Evolutionary conservation across 805 yeast genomes (phyloP).

Genomic region (Candida tibetensis): DNA sequence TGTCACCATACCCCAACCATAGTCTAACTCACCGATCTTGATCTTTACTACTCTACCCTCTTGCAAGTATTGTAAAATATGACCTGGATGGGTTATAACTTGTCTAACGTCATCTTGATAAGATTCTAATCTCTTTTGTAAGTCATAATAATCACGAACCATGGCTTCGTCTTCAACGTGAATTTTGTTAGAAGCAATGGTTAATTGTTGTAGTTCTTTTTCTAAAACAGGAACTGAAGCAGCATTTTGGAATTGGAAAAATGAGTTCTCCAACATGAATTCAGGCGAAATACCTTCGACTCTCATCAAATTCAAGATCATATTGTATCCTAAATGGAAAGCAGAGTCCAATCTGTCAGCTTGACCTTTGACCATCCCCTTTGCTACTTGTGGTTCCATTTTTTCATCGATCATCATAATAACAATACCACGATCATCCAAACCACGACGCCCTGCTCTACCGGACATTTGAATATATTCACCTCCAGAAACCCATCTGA

Average conservation of each 20-base stretch:
- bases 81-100: conserved; percentile 88
- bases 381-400: conserved; percentile 99
- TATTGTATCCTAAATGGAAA: conserved; percentile 94
- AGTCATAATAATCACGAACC: conserved; percentile 79
- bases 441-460: conserved; percentile 99
- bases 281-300: conserved; percentile 99
- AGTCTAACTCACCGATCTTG: conserved; percentile 58
- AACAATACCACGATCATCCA: conserved; percentile 98
- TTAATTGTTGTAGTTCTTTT: conserved; percentile 54
- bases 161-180: conserved; percentile 61
- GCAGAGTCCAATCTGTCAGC: conserved; percentile 98
- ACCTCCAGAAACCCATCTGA: conserved; percentile 99
- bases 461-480: conserved; percentile 99
- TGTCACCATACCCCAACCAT: conserved; percentile 96
- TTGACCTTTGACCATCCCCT: conserved; percentile 99
- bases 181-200: conserved; percentile 46
- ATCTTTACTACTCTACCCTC: conserved; percentile 83
- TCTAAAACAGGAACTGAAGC: conserved; percentile 87
- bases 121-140: conserved; percentile 64
- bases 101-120: conserved; percentile 77
- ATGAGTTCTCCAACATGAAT: conserved; percentile 91
- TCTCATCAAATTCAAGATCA: conserved; percentile 93
- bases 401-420: conserved; percentile 99
- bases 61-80: conserved; percentile 78
- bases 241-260: conserved; percentile 92